Evolutionary conservation across 345 rosid species (phyloP), one percentile per base, ranked within the genome.

Genomic region (Erodium maritimum): DNA sequence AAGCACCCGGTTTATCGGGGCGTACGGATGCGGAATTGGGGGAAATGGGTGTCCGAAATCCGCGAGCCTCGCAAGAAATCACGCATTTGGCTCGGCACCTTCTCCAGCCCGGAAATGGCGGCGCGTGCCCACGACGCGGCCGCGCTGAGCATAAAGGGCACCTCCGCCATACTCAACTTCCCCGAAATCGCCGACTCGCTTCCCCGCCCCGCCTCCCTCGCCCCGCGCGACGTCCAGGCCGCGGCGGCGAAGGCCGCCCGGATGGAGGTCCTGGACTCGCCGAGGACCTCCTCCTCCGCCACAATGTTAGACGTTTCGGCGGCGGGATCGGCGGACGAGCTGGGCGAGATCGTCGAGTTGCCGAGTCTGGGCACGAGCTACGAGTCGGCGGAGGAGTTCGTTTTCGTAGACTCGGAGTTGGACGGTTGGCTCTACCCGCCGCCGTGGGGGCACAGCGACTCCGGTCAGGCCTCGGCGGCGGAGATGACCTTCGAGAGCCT

Each of bases 191-290:
- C 74, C 20, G 60, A 69, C 45, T 37, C 67, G 5, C 65, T 86
- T 17, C 96, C 96, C 14, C 85, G 89, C 17, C 94, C 96, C 0
- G 76, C 71, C 6, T 83, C 94, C 0, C 63, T 70, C 4, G 58
- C 75, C 5, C 94, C 91, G 13, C 82, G 85, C 0, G 88, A 88
- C 61, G 67, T 88, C 12, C 96, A 83, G 67, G 79, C 78, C 19
- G 96, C 96, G 0, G 94, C 96, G 11, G 70, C 85, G 0, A 75
- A 79, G 60, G 96, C 96, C 0, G 96, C 96, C 24, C 63, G 71
- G 0, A 88, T 86, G 91, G 75, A 59, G 19, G 25, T 55, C 1
- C 56, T 77, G 20, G 71, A 70, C 60, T 7, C 33, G 33, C 3
- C 33, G 4, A 25, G 4, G 33, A 25, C 33, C 33, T 25, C 33